These are phyloP conservation scores for Nidularia sp. DNA, from an alignment of 768 basidiomycete species.

Conservation along the genomic window DNA sequence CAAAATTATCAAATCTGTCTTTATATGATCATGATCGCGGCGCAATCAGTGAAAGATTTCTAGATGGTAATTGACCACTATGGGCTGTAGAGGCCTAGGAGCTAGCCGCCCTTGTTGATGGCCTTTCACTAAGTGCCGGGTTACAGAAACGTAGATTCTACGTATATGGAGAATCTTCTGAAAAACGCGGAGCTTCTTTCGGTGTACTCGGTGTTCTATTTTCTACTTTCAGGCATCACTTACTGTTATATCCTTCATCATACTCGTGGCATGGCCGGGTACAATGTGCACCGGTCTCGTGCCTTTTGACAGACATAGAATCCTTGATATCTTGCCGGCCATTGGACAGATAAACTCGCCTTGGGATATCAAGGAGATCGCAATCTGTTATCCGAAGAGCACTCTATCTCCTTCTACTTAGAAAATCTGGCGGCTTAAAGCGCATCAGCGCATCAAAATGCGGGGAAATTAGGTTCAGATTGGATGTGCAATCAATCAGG, in stretches of 20 bases:
- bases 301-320: too few species aligned
- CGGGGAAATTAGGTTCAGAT: neutral
- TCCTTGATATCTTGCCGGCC: too few species aligned
- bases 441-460: neutral
- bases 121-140: neutral
- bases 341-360: neutral
- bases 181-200: neutral
- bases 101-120: neutral
- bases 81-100: neutral
- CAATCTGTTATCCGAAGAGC: neutral
- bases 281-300: too few species aligned
- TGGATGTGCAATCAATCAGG: neutral
- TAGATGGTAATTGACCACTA: too few species aligned
- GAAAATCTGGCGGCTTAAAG: neutral
- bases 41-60: too few species aligned
- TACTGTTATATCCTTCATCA: neutral
- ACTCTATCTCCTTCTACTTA: neutral
- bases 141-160: neutral
- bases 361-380: neutral
- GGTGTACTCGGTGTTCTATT: neutral
- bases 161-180: neutral
- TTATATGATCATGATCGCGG: too few species aligned
- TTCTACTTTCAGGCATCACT: neutral
- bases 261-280: neutral
- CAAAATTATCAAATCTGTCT: too few species aligned